phyloP scores from a whole-genome alignment of 371 early-diverging fungal species.

The Rhizomucor pusillus region DNA sequence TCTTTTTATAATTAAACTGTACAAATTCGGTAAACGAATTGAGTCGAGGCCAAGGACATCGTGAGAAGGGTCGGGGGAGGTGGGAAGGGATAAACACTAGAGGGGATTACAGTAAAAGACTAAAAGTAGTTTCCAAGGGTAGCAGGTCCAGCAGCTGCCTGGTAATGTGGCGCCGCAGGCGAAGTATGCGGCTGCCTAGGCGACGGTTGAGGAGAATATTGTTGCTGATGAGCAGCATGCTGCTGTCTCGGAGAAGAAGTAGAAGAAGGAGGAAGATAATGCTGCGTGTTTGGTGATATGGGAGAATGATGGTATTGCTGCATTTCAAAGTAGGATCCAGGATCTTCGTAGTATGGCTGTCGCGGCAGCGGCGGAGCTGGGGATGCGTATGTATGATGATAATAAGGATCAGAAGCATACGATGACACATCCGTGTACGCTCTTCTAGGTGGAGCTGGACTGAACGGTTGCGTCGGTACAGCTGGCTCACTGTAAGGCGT shows the following conservation, averaged over 20 bases:
- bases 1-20: no score
- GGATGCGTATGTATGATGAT: conserved; percentile 2
- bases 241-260: conserved; percentile 3
- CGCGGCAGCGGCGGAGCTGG: conserved; percentile 1
- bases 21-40: no score
- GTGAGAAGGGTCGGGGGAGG: no score
- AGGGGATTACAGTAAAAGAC: no score
- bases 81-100: no score
- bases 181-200: background rate
- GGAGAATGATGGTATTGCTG: conserved; percentile 2
- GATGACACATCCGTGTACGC: conserved; percentile 2
- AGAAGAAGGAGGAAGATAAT: background rate
- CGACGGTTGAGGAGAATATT: background rate
- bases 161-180: background rate
- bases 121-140: background rate
- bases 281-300: conserved; percentile 1
- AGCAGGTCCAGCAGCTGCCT: conserved; percentile 11
- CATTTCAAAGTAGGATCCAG: conserved; percentile 10
- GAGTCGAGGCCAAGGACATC: no score
- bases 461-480: background rate
- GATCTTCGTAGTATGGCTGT: conserved; percentile 6
- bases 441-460: background rate
- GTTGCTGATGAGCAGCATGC: background rate
- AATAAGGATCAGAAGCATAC: background rate
- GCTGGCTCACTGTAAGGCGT: conserved; percentile 6